A percentile compares a stretch with the other conserved stretches of the same genome.
Conservation (phyloP, 257 asterid genomes). For the Ophiorrhiza pumila region DNA sequence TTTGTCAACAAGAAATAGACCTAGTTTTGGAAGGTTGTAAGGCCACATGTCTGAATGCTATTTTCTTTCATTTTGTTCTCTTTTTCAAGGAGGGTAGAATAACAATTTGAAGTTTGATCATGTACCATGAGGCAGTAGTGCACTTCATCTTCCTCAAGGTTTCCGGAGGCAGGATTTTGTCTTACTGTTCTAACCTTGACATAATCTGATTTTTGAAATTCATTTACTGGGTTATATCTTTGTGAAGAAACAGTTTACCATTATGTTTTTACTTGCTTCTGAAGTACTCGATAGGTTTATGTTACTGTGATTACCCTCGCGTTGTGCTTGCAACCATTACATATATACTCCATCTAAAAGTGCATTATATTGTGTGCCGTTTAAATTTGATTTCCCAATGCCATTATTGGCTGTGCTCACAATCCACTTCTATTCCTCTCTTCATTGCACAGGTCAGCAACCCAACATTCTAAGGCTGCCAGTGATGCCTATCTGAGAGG, state of each 20-base stretch:
- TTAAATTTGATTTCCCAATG: neutral
- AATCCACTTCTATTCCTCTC: neutral
- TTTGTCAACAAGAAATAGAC: too few species aligned
- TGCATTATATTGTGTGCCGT: neutral
- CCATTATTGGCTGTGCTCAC: neutral
- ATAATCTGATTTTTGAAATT: neutral
- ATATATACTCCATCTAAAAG: neutral
- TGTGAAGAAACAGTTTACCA: neutral
- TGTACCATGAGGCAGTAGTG: too few species aligned
- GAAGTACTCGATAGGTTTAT: neutral
- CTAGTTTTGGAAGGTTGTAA: neutral
- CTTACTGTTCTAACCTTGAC: neutral
- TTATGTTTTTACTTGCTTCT: neutral
- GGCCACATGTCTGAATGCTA: too few species aligned
- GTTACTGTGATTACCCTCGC: neutral
- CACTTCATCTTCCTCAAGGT: too few species aligned
- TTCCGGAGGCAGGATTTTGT: too few species aligned
- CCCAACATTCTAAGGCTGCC: constrained; percentile 69
- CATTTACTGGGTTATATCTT: neutral
- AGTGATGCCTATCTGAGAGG: constrained; percentile 74
- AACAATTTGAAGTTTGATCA: too few species aligned
- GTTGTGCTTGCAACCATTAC: neutral
- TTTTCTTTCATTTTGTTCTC: too few species aligned
- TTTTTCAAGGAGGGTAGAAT: too few species aligned
- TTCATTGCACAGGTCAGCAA: constrained; percentile 58